Evolutionary conservation across 352 stramenopile species (phyloP).

Genomic region (Pythium dissimile): DNA sequence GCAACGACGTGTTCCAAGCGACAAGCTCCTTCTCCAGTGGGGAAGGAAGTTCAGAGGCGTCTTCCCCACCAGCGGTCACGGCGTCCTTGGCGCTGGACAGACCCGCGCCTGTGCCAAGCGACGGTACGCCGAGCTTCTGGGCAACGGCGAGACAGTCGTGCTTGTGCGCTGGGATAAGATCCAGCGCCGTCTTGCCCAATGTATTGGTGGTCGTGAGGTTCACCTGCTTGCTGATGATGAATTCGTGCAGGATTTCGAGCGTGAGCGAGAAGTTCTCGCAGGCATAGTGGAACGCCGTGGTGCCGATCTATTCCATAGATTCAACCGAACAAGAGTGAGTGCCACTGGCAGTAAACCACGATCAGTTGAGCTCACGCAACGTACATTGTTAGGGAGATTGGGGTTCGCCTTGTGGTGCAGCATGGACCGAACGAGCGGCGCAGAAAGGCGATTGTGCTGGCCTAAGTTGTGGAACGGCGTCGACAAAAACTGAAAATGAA

Average conservation of each 20-base stretch:
- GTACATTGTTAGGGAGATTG: conserved; percentile 74
- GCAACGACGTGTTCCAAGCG: conserved; percentile 69
- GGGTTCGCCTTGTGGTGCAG: conserved; percentile 63
- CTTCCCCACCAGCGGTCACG: conserved; percentile 54
- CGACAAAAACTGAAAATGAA: conserved; percentile 78
- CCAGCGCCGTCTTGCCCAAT: conserved; percentile 59
- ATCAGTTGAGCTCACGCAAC: background rate
- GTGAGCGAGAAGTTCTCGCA: conserved; percentile 66
- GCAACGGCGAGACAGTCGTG: conserved; percentile 55
- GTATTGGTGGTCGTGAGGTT: conserved; percentile 70
- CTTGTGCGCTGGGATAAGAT: conserved; percentile 55
- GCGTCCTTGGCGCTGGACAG: conserved; percentile 13
- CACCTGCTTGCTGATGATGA: conserved; percentile 54
- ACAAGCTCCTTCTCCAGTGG: conserved; percentile 37
- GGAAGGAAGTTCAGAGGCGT: conserved; percentile 48
- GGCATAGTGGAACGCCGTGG: conserved; percentile 65
- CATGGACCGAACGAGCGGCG: conserved; percentile 39
- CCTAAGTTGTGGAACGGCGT: conserved; percentile 72
- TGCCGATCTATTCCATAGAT: conserved; percentile 63
- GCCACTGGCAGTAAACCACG: too few species aligned
- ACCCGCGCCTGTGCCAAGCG: conserved; percentile 16
- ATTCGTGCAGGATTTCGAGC: conserved; percentile 51
- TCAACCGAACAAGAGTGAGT: background rate
- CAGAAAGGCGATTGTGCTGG: conserved; percentile 51
- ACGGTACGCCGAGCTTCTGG: conserved; percentile 51